phyloP scores from a whole-genome alignment of 2,329 filamentous ascomycete species.

The Lachnum nothofagi region DNA sequence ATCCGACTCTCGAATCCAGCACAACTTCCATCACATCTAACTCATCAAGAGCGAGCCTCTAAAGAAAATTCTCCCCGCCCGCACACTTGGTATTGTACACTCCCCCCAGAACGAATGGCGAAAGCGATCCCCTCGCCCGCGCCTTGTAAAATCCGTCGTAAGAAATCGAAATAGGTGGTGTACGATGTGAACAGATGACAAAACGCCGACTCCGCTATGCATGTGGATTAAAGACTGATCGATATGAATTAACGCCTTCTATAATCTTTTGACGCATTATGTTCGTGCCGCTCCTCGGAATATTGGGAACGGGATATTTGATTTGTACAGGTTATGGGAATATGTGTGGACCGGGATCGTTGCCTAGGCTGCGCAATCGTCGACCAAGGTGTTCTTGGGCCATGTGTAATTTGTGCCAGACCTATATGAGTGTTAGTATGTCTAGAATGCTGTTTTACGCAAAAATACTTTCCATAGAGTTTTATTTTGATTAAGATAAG shows the following conservation, averaged over 20 bases:
- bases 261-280: constrained; percentile 24
- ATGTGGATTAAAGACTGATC: constrained; percentile 4
- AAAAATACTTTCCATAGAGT: constrained; percentile 44
- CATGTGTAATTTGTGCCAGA: constrained; percentile 48
- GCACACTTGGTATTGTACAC: no score
- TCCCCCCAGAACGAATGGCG: no score
- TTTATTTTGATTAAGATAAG: constrained; percentile 55
- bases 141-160: no score
- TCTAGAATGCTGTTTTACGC: constrained; percentile 9
- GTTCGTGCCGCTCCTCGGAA: constrained; percentile 18
- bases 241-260: constrained; percentile 16
- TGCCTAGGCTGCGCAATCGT: constrained; percentile 48
- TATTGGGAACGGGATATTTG: constrained; percentile 11
- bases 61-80: no score
- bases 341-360: background rate
- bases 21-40: no score
- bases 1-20: no score
- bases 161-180: constrained; percentile 2
- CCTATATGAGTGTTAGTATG: constrained; percentile 26
- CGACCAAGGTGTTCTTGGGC: constrained; percentile 58
- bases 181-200: background rate
- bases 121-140: no score
- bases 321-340: constrained; percentile 21
- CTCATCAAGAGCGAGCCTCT: no score
- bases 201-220: constrained; percentile 16